Conservation (phyloP, 2,329 filamentous ascomycete species). For the Cladosporium sp. region DNA sequence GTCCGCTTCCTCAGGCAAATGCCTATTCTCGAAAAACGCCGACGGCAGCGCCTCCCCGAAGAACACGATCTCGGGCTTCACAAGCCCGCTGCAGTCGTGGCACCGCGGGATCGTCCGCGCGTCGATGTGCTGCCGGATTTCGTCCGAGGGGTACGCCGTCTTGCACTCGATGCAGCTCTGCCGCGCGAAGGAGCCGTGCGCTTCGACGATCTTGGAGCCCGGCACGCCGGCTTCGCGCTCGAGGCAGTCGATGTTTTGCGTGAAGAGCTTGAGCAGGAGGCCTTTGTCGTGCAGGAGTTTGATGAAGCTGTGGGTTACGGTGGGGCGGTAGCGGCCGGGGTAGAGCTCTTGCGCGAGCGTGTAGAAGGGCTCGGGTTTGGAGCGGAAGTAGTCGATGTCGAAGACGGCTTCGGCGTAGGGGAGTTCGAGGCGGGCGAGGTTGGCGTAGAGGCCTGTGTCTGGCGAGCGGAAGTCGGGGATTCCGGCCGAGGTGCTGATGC, state of each 20-base stretch:
- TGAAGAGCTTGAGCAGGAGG: slow-evolving; percentile 79
- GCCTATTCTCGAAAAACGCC: slow-evolving; percentile 56
- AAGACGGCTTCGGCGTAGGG: slow-evolving; percentile 91
- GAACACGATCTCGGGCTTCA: slow-evolving; percentile 94
- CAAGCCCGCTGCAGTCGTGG: slow-evolving; percentile 63
- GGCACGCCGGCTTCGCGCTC: slow-evolving; percentile 84
- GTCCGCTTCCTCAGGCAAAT: slow-evolving; percentile 58
- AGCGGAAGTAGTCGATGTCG: slow-evolving; percentile 80
- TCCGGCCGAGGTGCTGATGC: slow-evolving; percentile 66
- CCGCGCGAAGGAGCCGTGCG: slow-evolving; percentile 88
- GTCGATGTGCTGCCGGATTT: slow-evolving; percentile 65
- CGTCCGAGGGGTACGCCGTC: slow-evolving; percentile 60
- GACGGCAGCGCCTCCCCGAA: slow-evolving; percentile 71
- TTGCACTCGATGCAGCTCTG: slow-evolving; percentile 91
- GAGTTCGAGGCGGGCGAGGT: slow-evolving; percentile 76
- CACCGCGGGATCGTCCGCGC: slow-evolving; percentile 67
- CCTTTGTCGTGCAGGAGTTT: slow-evolving; percentile 72
- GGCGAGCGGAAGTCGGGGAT: slow-evolving; percentile 95
- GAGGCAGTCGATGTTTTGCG: slow-evolving; percentile 95
- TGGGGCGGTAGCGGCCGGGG: slow-evolving; percentile 82
- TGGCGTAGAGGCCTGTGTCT: slow-evolving; percentile 87
- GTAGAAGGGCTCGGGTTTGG: slow-evolving; percentile 86
- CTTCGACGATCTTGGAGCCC: slow-evolving; percentile 75
- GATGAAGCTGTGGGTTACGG: slow-evolving; percentile 85
- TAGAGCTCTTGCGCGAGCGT: slow-evolving; percentile 86